A percentile compares a stretch with the other conserved stretches of the same genome.
Evolutionary conservation across 768 basidiomycete genomes (phyloP).

Genomic region (Steccherinum ochraceum): DNA sequence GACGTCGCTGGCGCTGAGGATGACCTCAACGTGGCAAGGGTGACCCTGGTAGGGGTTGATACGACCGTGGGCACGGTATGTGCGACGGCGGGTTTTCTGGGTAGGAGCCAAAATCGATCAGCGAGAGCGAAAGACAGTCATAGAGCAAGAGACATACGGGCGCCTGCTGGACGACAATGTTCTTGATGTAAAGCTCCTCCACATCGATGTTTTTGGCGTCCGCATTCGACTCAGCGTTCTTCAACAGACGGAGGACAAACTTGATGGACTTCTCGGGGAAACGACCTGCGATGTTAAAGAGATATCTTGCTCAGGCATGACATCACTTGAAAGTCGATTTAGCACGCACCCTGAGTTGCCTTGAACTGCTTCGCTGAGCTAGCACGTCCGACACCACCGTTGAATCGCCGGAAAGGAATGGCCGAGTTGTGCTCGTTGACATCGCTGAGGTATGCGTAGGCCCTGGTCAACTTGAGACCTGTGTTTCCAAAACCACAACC

Average conservation of each 20-base stretch:
- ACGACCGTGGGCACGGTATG: slow-evolving; percentile 96
- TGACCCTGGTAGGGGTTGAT: slow-evolving; percentile 99
- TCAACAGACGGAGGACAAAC: slow-evolving; percentile 89
- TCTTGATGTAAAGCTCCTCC: slow-evolving; percentile 91
- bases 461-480: slow-evolving; percentile 94
- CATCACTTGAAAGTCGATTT: not conserved
- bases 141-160: slow-evolving; percentile 54
- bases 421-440: slow-evolving; percentile 96
- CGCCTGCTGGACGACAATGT: slow-evolving; percentile 97
- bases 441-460: slow-evolving; percentile 88
- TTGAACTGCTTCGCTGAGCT: slow-evolving; percentile 96
- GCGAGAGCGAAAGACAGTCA: slow-evolving; percentile 2
- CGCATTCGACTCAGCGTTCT: slow-evolving; percentile 99
- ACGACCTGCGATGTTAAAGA: slow-evolving; percentile 91
- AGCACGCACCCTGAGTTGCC: slow-evolving; percentile 81
- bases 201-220: slow-evolving; percentile 94
- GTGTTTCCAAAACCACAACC: slow-evolving; percentile 8
- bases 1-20: slow-evolving; percentile 70
- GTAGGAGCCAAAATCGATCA: not conserved
- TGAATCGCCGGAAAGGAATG: slow-evolving; percentile 94
- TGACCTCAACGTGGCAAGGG: slow-evolving; percentile 94
- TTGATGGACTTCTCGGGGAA: slow-evolving; percentile 99
- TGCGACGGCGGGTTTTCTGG: slow-evolving; percentile 98
- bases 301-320: not conserved
- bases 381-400: slow-evolving; percentile 92